Conservation (phyloP, 305 asterid genomes). For the Solanum hybrid region DNA sequence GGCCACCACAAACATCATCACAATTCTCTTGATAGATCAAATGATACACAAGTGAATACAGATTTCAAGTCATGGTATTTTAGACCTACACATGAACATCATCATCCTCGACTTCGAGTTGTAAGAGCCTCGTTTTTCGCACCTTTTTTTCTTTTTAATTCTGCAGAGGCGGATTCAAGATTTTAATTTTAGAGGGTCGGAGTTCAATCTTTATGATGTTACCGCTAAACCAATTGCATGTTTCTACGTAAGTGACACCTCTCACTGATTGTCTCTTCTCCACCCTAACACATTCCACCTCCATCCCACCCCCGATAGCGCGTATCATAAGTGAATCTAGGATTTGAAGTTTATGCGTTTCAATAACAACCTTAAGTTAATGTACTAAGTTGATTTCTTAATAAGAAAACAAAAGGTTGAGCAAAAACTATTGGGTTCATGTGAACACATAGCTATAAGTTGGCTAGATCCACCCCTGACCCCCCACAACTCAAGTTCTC, state of each 20-base stretch:
- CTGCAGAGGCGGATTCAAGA: neutral
- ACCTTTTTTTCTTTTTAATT: neutral
- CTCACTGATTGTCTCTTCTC: neutral
- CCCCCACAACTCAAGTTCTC: neutral
- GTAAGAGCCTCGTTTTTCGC: conserved; percentile 9
- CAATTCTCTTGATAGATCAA: neutral
- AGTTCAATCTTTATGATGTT: neutral
- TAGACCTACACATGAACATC: neutral
- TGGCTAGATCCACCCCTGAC: neutral
- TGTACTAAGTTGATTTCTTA: neutral
- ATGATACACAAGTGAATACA: neutral
- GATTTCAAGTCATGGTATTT: conserved; percentile 12
- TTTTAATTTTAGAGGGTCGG: neutral
- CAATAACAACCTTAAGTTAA: neutral
- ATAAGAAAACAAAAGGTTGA: neutral
- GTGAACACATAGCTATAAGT: too few relatives aligned
- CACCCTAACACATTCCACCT: neutral
- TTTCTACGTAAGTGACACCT: neutral
- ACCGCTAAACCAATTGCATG: neutral
- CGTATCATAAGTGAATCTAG: neutral
- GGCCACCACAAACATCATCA: conserved; percentile 7
- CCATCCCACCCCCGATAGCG: neutral
- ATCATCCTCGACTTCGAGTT: conserved; percentile 13
- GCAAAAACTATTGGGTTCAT: too few relatives aligned
- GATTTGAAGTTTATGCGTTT: neutral